Evolutionary conservation across 345 rosid species (phyloP), one percentile per base, ranked within the genome.

Genomic region (Barbarea vulgaris): DNA sequence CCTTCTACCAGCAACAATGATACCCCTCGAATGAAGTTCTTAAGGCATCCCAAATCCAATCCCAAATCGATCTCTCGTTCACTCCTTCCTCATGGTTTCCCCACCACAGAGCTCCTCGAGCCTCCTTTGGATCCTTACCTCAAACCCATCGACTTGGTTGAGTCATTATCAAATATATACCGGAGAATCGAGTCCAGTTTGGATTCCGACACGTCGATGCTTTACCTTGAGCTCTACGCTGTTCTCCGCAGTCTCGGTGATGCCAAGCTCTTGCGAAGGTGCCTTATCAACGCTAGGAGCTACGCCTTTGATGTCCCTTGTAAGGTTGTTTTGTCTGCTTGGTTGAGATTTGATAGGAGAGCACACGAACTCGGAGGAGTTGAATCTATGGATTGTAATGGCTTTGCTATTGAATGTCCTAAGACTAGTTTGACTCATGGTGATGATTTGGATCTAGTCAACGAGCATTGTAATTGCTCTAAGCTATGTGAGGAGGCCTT

Each of bases 311-410:
- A 89, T 82, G 85, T 86, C 68, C 86, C 86, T 77, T 80, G 91
- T 14, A 87, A 91, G 83, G 86, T 88, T 21, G 91, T 91, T 69
- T 85, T 94, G 22, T 86, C 92, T 52, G 86, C 96, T 48, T 94
- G 98, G 98, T 82, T 94, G 78, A 81, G 91, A 73, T 87, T 72
- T 69, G 95, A 91, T 85, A 88, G 88, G 82, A 87, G 90, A 64
- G 96, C 82, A 54, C 83, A 93, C 70, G 97, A 89, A 42, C 89
- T 87, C 19, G 74, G 72, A 59, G 93, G 87, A 33, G 79, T 86
- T 27, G 82, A 86, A 4, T 67, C 88, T 7, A 72, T 85, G 84
- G 88, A 81, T 31, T 91, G 91, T 70, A 79, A 68, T 61, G 87
- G 86, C 25, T 67, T 77, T 75, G 74, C 82, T 71, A 80, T 84